Percentiles rank a stretch among this genome's conserved stretches.
phyloP scores from a whole-genome alignment of 2,329 filamentous ascomycete species.

The Penicillium sp. region DNA sequence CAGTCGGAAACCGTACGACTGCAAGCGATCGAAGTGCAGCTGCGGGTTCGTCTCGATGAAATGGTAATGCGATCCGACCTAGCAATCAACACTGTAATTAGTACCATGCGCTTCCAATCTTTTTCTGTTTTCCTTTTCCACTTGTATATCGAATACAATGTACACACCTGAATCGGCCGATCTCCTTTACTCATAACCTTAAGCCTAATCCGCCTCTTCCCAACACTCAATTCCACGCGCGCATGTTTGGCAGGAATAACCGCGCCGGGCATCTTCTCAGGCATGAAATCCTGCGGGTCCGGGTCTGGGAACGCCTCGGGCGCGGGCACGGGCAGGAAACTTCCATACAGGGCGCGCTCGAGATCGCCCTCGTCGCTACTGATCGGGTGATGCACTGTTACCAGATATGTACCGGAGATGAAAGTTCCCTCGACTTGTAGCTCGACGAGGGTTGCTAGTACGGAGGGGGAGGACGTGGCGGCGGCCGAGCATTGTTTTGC shows the following conservation, averaged over 20 bases:
- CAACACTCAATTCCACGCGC: conserved; percentile 69
- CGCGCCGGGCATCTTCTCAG: conserved; percentile 72
- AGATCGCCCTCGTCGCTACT: conserved; percentile 82
- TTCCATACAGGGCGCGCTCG: conserved; percentile 83
- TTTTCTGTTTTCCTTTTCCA: too few relatives aligned
- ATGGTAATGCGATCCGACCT: conserved; percentile 90
- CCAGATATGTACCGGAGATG: conserved; percentile 83
- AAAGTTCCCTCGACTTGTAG: conserved; percentile 96
- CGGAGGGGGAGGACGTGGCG: conserved; percentile 87
- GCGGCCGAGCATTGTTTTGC: conserved; percentile 87
- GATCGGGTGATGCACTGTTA: conserved; percentile 90
- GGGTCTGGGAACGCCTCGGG: conserved; percentile 66
- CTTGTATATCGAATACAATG: not conserved
- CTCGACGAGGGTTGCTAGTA: conserved; percentile 74
- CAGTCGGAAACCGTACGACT: conserved; percentile 79
- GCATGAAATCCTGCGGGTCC: conserved; percentile 64
- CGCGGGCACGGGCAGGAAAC: conserved; percentile 78
- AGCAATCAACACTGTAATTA: not conserved
- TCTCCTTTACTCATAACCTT: conserved; percentile 84
- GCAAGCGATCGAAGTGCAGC: conserved; percentile 80
- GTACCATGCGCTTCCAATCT: not conserved
- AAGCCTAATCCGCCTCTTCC: conserved; percentile 69
- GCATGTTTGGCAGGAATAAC: conserved; percentile 69
- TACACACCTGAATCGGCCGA: conserved; percentile 75
- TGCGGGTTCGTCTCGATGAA: conserved; percentile 93